These are phyloP conservation scores for Hypocrella siamensis DNA, from an alignment of 2,329 filamentous ascomycete genomes.

Conservation along the genomic window DNA sequence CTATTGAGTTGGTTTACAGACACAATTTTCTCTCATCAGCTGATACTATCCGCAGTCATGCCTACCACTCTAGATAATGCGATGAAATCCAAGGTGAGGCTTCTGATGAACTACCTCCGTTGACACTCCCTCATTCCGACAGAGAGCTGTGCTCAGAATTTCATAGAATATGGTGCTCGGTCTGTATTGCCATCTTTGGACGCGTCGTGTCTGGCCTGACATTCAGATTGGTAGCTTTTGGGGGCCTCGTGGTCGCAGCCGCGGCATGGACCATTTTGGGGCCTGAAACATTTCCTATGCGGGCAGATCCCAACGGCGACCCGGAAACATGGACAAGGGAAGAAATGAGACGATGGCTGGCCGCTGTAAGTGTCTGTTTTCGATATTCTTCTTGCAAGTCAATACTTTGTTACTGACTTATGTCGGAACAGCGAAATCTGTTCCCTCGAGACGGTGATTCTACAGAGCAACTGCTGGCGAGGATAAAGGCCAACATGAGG, in stretches of 20 bases:
- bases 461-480: conserved; percentile 28
- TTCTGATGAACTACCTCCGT: no score
- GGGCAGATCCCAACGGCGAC: conserved; percentile 63
- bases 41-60: conserved; percentile 29
- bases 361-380: conserved; percentile 42
- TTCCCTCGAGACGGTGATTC: conserved; percentile 26
- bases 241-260: conserved; percentile 65
- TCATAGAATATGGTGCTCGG: conserved; percentile 55
- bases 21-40: neutral
- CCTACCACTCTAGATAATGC: conserved; percentile 54
- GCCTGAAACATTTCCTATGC: conserved; percentile 63
- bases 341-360: conserved; percentile 69
- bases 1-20: no score
- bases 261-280: conserved; percentile 79
- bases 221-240: conserved; percentile 52
- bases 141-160: neutral
- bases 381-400: neutral
- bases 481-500: conserved; percentile 31
- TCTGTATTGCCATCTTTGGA: conserved; percentile 18
- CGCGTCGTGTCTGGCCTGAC: neutral
- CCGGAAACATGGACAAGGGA: conserved; percentile 57
- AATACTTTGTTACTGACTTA: neutral
- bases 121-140: no score
- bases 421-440: conserved; percentile 30
- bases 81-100: conserved; percentile 50